Percentiles rank a stretch among this genome's conserved stretches.
Evolutionary conservation across 192 early-diverging fungal genomes (phyloP).

Genomic region (Gaertneriomyces sp.): DNA sequence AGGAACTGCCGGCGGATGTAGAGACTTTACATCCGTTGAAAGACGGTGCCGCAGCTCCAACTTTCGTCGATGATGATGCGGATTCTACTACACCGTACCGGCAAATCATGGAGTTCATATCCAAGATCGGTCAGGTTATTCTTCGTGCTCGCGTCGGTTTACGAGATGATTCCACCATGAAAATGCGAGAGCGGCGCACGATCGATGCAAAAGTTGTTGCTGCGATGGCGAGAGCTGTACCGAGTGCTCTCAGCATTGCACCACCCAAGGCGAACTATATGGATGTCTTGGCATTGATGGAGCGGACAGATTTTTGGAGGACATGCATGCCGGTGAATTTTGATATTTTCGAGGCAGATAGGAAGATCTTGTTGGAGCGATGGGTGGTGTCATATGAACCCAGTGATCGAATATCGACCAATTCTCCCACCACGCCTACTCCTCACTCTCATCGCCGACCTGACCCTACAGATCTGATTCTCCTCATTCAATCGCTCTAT

Average conservation of each 20-base stretch:
- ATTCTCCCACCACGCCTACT: slow-evolving; percentile 2
- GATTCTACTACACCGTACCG: neutral
- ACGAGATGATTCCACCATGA: neutral
- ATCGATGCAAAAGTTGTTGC: neutral
- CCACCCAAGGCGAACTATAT: neutral
- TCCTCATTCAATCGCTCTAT: slow-evolving; percentile 50
- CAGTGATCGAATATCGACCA: slow-evolving; percentile 12
- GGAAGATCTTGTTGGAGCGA: slow-evolving; percentile 38
- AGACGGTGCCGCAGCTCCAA: neutral
- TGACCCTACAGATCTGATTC: slow-evolving; percentile 45
- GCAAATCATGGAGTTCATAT: slow-evolving; percentile 34
- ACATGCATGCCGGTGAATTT: slow-evolving; percentile 41
- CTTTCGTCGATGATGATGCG: neutral
- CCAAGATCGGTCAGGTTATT: slow-evolving; percentile 37
- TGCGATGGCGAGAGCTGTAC: neutral
- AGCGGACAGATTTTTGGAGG: slow-evolving; percentile 41
- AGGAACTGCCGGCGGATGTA: neutral
- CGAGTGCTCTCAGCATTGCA: slow-evolving; percentile 2
- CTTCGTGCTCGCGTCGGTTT: slow-evolving; percentile 27
- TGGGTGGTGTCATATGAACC: slow-evolving; percentile 47
- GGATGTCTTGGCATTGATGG: slow-evolving; percentile 8
- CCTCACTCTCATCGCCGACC: slow-evolving; percentile 4
- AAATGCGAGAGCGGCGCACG: slow-evolving; percentile 1
- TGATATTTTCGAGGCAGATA: slow-evolving; percentile 33
- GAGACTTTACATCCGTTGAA: neutral